phyloP scores from a whole-genome alignment of 2,329 filamentous ascomycete genomes.

The Stemphylium vesicarium region DNA sequence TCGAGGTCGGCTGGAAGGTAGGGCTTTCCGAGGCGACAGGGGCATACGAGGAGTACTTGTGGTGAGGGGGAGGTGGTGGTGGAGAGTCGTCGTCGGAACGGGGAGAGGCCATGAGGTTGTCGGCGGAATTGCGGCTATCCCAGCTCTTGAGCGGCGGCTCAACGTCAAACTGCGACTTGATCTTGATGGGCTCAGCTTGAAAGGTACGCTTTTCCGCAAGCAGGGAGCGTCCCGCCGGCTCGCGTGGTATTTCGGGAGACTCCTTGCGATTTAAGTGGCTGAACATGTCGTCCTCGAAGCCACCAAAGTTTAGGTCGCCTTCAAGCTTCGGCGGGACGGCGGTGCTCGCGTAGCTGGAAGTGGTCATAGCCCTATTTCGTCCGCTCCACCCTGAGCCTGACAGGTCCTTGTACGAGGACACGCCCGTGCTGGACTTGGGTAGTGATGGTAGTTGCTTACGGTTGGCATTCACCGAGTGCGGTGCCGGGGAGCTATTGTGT shows the following conservation, averaged over 20 bases:
- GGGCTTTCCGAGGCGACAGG: slow-evolving; percentile 44
- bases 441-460: slow-evolving; percentile 39
- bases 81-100: slow-evolving; percentile 44
- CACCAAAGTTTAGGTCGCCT: slow-evolving; percentile 42
- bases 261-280: slow-evolving; percentile 37
- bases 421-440: slow-evolving; percentile 32
- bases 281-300: slow-evolving; percentile 61
- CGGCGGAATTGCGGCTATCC: slow-evolving; percentile 59
- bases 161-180: slow-evolving; percentile 52
- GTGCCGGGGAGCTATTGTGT: slow-evolving; percentile 38
- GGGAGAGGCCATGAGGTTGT: slow-evolving; percentile 56
- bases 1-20: slow-evolving; percentile 30
- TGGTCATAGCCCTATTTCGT: slow-evolving; percentile 53
- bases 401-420: slow-evolving; percentile 27
- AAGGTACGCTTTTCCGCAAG: slow-evolving; percentile 44
- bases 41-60: slow-evolving; percentile 43
- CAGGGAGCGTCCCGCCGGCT: slow-evolving; percentile 41
- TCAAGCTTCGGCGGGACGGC: slow-evolving; percentile 61
- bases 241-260: slow-evolving; percentile 35
- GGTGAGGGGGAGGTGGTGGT: slow-evolving; percentile 42
- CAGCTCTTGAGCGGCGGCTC: slow-evolving; percentile 60
- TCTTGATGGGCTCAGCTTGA: slow-evolving; percentile 53
- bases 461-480: slow-evolving; percentile 27
- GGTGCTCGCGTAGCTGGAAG: slow-evolving; percentile 57
- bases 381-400: slow-evolving; percentile 18